Evolutionary conservation across 495 filamentous ascomycete genomes (phyloP).

Genomic region (Bacidia gigantensis): DNA sequence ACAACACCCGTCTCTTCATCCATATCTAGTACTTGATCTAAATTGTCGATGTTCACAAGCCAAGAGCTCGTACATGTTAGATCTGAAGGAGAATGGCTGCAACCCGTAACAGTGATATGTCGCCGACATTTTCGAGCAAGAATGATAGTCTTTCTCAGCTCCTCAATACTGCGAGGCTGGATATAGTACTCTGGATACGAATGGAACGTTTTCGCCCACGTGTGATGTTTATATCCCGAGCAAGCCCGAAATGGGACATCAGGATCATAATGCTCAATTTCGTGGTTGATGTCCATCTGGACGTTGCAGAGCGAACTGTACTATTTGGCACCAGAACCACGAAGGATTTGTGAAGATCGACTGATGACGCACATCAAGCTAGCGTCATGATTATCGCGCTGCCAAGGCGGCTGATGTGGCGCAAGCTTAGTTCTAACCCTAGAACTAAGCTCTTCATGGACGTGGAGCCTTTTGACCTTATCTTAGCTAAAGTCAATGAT

Average conservation of each 20-base stretch:
- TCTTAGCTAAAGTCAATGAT: too few relatives aligned
- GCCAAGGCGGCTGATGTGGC: too few relatives aligned
- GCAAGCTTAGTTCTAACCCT: too few relatives aligned
- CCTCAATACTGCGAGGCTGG: constrained; percentile 58
- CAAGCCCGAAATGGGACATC: constrained; percentile 63
- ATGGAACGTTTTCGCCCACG: constrained; percentile 92
- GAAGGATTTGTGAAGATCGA: too few relatives aligned
- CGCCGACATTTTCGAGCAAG: constrained; percentile 72
- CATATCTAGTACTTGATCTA: constrained; percentile 55
- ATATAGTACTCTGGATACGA: constrained; percentile 81
- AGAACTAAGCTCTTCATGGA: too few relatives aligned
- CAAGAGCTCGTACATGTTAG: constrained; percentile 88
- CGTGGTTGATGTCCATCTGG: constrained; percentile 29
- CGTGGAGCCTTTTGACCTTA: too few relatives aligned
- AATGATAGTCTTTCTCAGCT: constrained; percentile 70
- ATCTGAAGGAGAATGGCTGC: constrained; percentile 81
- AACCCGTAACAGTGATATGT: constrained; percentile 67
- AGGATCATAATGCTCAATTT: constrained; percentile 43
- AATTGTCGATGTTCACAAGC: constrained; percentile 86
- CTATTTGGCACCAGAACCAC: too few relatives aligned
- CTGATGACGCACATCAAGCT: too few relatives aligned
- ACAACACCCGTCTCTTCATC: constrained; percentile 48
- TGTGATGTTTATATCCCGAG: constrained; percentile 62
- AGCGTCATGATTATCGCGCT: too few relatives aligned
- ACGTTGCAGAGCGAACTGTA: too few relatives aligned